Percentiles rank a stretch among this genome's conserved stretches.
Conservation (phyloP, 2,329 filamentous ascomycete species). For the Leptographium flavum region DNA sequence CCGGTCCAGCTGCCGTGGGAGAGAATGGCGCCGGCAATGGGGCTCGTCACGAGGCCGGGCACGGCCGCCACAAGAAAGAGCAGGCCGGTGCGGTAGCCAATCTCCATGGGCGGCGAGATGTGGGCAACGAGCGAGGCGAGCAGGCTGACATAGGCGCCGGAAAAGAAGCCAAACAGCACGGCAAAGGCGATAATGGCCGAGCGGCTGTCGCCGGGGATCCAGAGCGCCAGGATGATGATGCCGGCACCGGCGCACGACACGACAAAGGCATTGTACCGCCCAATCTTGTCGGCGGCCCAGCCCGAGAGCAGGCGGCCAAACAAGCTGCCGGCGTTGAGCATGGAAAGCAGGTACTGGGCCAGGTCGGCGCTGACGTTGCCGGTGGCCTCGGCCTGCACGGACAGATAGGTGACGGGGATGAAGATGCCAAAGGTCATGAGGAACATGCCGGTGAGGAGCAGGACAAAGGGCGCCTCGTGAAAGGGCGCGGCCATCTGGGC, state of each 20-base stretch:
- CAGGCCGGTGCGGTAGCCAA: constrained; percentile 39
- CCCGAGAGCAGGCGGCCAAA: constrained; percentile 19
- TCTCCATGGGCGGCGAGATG: constrained; percentile 38
- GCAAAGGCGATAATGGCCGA: constrained; percentile 23
- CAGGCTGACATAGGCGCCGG: constrained; percentile 26
- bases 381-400: constrained; percentile 11
- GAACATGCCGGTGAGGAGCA: constrained; percentile 11
- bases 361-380: constrained; percentile 11
- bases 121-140: constrained; percentile 27
- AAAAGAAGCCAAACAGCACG: constrained; percentile 26
- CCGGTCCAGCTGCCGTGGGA: constrained; percentile 15
- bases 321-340: constrained; percentile 18
- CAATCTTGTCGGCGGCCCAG: constrained; percentile 20
- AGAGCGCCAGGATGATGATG: constrained; percentile 26
- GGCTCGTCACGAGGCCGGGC: constrained; percentile 34
- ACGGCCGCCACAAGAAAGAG: constrained; percentile 36
- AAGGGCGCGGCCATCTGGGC: constrained; percentile 10
- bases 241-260: constrained; percentile 28
- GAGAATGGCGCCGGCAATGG: constrained; percentile 30
- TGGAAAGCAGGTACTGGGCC: constrained; percentile 13
- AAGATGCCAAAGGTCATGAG: constrained; percentile 15
- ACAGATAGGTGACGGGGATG: constrained; percentile 15
- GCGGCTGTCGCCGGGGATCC: constrained; percentile 21
- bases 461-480: constrained; percentile 9
- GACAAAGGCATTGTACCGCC: constrained; percentile 27